Conservation (phyloP, 139 green algal genomes). For the Chlorella vulgaris region DNA sequence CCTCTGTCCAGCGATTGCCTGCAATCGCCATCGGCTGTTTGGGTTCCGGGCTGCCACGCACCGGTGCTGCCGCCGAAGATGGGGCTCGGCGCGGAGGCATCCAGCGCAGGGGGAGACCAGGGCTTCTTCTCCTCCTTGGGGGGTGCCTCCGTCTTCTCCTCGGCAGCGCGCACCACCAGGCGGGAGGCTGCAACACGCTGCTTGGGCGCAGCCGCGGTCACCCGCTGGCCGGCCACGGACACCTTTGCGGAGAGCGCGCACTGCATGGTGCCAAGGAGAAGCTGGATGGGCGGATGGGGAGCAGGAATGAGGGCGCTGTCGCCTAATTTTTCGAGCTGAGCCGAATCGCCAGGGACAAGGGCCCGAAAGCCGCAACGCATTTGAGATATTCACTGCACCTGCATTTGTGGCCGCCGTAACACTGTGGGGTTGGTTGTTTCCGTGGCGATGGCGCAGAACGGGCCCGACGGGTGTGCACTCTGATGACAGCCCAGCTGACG, state of each 20-base stretch:
- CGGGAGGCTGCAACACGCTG: constrained; percentile 3
- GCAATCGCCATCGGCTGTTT: too few species aligned
- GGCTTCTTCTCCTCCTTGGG: neutral
- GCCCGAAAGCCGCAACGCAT: too few species aligned
- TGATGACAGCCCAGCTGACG: too few species aligned
- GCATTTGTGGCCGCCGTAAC: too few species aligned
- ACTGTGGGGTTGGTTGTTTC: too few species aligned
- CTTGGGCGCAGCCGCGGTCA: neutral
- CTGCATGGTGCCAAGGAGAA: constrained; percentile 11
- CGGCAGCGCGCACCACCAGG: constrained; percentile 64
- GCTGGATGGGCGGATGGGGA: neutral
- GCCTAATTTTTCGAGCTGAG: too few species aligned
- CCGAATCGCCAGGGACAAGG: too few species aligned
- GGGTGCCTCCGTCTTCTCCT: constrained; percentile 39
- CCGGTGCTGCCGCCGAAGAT: constrained; percentile 98
- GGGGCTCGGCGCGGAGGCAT: constrained; percentile 90
- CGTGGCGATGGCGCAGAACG: too few species aligned
- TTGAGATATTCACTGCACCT: too few species aligned
- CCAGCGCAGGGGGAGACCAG: constrained; percentile 86
- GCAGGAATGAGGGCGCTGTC: neutral
- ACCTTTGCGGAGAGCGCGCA: constrained; percentile 21
- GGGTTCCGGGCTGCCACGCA: too few species aligned
- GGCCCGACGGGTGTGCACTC: too few species aligned
- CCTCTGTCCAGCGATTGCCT: too few species aligned
- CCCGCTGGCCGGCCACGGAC: constrained; percentile 5